Evolutionary conservation across 768 basidiomycete genomes (phyloP).

Genomic region (Serendipita sp.): DNA sequence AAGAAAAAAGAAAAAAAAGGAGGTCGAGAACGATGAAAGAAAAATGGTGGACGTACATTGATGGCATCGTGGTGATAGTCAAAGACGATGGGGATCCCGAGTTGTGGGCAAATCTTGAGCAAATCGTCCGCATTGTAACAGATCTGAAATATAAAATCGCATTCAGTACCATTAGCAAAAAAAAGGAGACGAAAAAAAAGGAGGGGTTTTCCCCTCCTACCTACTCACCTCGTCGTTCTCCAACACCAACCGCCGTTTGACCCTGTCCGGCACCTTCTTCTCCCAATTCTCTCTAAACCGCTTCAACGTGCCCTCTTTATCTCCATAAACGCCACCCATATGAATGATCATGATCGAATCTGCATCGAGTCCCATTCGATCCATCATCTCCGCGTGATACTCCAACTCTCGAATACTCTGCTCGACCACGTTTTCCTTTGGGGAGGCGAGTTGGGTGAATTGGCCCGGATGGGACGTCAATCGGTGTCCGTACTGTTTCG

Average conservation of each 20-base stretch:
- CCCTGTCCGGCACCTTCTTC: conserved; percentile 38
- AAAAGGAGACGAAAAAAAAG: background rate
- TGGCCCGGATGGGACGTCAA: conserved; percentile 83
- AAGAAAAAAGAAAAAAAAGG: conserved; percentile 13
- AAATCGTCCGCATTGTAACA: conserved; percentile 85
- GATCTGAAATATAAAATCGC: conserved; percentile 28
- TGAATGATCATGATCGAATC: conserved; percentile 85
- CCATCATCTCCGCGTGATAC: conserved; percentile 81
- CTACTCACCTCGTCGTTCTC: conserved; percentile 77
- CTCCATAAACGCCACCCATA: conserved; percentile 55
- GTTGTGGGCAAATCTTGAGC: conserved; percentile 70
- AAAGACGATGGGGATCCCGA: conserved; percentile 56
- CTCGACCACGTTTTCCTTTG: conserved; percentile 53
- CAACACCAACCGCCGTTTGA: conserved; percentile 62
- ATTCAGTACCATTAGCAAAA: background rate
- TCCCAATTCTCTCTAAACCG: conserved; percentile 59
- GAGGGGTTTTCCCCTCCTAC: background rate
- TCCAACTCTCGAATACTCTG: conserved; percentile 63
- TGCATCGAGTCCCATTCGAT: conserved; percentile 61
- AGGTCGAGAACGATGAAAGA: background rate
- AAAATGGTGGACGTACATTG: conserved; percentile 5
- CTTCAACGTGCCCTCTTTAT: conserved; percentile 52
- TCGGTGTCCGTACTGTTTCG: conserved; percentile 54
- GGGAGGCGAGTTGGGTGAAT: conserved; percentile 68
- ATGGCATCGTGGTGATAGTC: conserved; percentile 18